Evolutionary conservation across 2,329 filamentous ascomycete species (phyloP).

Genomic region (Samsoniella hepiali): DNA sequence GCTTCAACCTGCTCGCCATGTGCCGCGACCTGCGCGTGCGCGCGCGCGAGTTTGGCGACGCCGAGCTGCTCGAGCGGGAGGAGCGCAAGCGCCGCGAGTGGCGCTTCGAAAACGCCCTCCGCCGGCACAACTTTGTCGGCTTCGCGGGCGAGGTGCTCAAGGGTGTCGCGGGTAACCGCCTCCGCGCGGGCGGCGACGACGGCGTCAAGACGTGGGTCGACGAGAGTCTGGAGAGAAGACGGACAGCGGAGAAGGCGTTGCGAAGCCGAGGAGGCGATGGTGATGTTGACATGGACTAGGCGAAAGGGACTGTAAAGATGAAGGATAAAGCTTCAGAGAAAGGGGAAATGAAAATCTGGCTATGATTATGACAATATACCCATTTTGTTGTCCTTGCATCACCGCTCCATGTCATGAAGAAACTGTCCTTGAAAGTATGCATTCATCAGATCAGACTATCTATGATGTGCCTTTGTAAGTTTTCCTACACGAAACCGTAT

Average conservation of each 20-base stretch:
- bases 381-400: not conserved
- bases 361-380: slow-evolving; percentile 7
- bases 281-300: slow-evolving; percentile 41
- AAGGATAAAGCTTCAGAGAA: not conserved
- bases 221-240: slow-evolving; percentile 59
- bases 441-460: not conserved
- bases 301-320: not conserved
- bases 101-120: slow-evolving; percentile 91
- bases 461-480: not conserved
- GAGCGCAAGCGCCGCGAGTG: slow-evolving; percentile 80
- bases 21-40: slow-evolving; percentile 75
- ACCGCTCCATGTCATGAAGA: not conserved
- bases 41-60: slow-evolving; percentile 78
- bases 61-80: slow-evolving; percentile 73
- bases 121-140: slow-evolving; percentile 92
- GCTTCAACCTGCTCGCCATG: slow-evolving; percentile 94
- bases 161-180: slow-evolving; percentile 73
- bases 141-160: slow-evolving; percentile 90
- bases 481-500: not conserved
- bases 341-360: not conserved
- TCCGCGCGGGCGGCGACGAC: slow-evolving; percentile 60
- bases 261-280: slow-evolving; percentile 34
- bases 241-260: slow-evolving; percentile 35
- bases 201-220: slow-evolving; percentile 72
- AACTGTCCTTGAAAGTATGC: not conserved